Conservation (phyloP, 495 filamentous ascomycete genomes). For the Thermochaetoides thermophila region DNA sequence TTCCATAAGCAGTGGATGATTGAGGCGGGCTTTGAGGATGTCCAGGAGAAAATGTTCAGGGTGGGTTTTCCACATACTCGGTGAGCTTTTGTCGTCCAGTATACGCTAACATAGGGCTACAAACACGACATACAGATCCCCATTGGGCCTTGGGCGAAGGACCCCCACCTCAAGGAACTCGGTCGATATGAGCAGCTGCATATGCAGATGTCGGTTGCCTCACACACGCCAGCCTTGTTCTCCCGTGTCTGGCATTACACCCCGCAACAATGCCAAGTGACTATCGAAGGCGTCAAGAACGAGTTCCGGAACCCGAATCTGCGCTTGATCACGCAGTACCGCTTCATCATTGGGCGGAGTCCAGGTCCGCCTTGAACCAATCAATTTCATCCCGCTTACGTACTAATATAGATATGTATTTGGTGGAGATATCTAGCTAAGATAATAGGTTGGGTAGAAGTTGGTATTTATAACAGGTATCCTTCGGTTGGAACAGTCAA, state of each 20-base stretch:
- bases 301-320: constrained; percentile 16
- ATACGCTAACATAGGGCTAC: too few species aligned
- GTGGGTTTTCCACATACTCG: too few species aligned
- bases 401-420: too few species aligned
- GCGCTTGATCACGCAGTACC: constrained; percentile 13
- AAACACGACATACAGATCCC: too few species aligned
- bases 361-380: constrained; percentile 6
- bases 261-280: constrained; percentile 6
- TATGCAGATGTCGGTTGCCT: constrained; percentile 15
- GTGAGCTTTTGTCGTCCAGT: too few species aligned
- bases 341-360: constrained; percentile 11
- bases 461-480: too few species aligned
- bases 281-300: constrained; percentile 15
- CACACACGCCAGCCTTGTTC: constrained; percentile 10
- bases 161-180: constrained; percentile 35
- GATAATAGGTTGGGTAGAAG: too few species aligned
- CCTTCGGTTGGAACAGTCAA: too few species aligned
- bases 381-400: too few species aligned
- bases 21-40: constrained; percentile 29
- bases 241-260: constrained; percentile 4
- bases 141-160: constrained; percentile 37
- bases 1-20: constrained; percentile 21
- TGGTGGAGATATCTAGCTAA: too few species aligned
- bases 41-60: constrained; percentile 17
- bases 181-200: constrained; percentile 21